Conservation (phyloP, 1,139 yeast species). For the Pichia sp. region DNA sequence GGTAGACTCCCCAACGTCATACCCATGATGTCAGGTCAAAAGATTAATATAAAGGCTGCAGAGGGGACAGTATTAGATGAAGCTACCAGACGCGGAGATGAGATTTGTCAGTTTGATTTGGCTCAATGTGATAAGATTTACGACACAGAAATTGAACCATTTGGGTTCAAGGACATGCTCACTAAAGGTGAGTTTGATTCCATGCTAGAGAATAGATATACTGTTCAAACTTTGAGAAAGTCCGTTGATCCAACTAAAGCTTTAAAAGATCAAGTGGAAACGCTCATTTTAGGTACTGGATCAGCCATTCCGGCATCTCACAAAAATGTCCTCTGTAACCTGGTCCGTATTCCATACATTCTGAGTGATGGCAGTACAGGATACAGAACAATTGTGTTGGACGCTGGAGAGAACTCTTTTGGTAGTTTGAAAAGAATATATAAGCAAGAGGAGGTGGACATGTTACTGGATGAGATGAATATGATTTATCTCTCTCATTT, state of each 20-base stretch:
- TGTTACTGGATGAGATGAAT: slow-evolving; percentile 50
- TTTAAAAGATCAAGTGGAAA: slow-evolving; percentile 55
- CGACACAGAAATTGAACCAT: slow-evolving; percentile 32
- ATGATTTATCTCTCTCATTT: slow-evolving; percentile 76
- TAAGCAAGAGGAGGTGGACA: slow-evolving; percentile 35
- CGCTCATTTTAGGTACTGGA: slow-evolving; percentile 86
- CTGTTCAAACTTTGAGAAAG: slow-evolving; percentile 1
- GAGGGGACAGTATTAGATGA: slow-evolving; percentile 7
- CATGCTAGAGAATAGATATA: slow-evolving; percentile 5
- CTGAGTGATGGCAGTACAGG: slow-evolving; percentile 22
- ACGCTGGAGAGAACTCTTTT: slow-evolving; percentile 90
- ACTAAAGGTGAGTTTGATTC: slow-evolving; percentile 10
- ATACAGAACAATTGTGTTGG: slow-evolving; percentile 52
- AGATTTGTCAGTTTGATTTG: slow-evolving; percentile 1
- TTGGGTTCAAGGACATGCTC: slow-evolving; percentile 7
- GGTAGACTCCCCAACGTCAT: slow-evolving; percentile 14
- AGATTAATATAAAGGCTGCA: slow-evolving; percentile 14
- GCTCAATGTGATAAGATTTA: slow-evolving; percentile 29
- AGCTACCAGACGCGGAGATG: slow-evolving; percentile 7
- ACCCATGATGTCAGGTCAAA: slow-evolving; percentile 25
- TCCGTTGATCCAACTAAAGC: slow-evolving; percentile 8
- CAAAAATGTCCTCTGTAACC: slow-evolving; percentile 77
- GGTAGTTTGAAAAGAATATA: slow-evolving; percentile 65
- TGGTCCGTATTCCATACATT: slow-evolving; percentile 58
- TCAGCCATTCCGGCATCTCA: slow-evolving; percentile 82